phyloP scores from a whole-genome alignment of 345 rosid species.

The Lumnitzera racemosa region DNA sequence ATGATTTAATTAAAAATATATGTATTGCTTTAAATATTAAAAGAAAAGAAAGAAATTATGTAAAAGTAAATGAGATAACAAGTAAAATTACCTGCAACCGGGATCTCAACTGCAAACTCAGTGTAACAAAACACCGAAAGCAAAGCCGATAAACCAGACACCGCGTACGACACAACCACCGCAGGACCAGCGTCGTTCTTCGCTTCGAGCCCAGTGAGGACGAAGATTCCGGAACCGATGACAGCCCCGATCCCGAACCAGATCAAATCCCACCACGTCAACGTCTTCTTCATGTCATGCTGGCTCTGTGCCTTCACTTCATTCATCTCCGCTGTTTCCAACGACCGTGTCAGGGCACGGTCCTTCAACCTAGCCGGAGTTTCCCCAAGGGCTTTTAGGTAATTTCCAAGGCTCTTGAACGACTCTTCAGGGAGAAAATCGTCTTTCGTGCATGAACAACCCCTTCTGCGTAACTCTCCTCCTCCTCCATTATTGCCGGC shows the following conservation, averaged over 20 bases:
- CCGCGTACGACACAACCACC: constrained; percentile 32
- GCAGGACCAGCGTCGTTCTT: constrained; percentile 31
- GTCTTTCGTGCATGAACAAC: constrained; percentile 23
- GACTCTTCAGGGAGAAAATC: constrained; percentile 43
- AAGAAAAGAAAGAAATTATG: too few species aligned
- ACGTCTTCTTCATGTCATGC: constrained; percentile 38
- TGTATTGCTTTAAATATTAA: too few species aligned
- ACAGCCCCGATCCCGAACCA: constrained; percentile 46
- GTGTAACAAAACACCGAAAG: constrained; percentile 49
- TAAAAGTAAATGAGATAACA: too few species aligned
- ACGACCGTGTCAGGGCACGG: constrained; percentile 23
- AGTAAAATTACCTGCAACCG: constrained; percentile 20
- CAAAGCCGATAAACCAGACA: constrained; percentile 37
- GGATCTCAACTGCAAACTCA: constrained; percentile 44
- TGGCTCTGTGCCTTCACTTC: constrained; percentile 31
- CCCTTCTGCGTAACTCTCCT: constrained; percentile 17
- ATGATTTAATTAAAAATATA: too few species aligned
- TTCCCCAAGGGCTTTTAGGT: constrained; percentile 23
- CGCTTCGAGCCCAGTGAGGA: constrained; percentile 36
- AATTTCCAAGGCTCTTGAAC: constrained; percentile 27
- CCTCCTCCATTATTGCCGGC: constrained; percentile 4
- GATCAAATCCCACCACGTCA: constrained; percentile 41
- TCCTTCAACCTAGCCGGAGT: constrained; percentile 30
- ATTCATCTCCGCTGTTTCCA: constrained; percentile 24
- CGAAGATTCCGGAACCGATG: constrained; percentile 39